Percentiles rank a stretch among this genome's conserved stretches.
Evolutionary conservation across 1,139 yeast species (phyloP).

Genomic region (Yarrowia galli): DNA sequence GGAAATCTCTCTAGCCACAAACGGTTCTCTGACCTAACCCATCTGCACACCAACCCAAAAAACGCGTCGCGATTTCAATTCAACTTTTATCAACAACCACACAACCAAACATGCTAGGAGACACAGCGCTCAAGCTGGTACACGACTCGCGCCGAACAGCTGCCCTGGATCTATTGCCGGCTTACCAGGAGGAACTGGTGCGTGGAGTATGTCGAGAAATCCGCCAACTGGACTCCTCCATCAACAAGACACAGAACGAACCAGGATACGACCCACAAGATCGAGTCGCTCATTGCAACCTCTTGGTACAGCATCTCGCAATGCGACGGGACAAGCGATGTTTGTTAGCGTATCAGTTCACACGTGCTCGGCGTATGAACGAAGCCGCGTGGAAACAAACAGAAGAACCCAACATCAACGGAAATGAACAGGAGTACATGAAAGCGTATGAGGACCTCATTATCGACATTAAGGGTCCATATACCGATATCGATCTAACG

Average conservation of each 20-base stretch:
- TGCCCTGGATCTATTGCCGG: constrained; percentile 70
- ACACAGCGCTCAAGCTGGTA: constrained; percentile 77
- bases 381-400: constrained; percentile 73
- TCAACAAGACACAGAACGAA: constrained; percentile 54
- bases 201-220: constrained; percentile 61
- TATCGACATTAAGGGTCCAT: constrained; percentile 76
- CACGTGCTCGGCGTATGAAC: constrained; percentile 71
- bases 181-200: constrained; percentile 78
- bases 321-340: constrained; percentile 91
- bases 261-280: constrained; percentile 53
- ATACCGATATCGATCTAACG: constrained; percentile 85
- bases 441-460: constrained; percentile 73
- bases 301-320: constrained; percentile 80
- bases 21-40: constrained; percentile 4
- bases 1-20: too few species aligned
- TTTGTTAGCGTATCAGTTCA: constrained; percentile 78
- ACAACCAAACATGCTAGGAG: constrained; percentile 76
- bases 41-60: constrained; percentile 3
- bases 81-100: background rate
- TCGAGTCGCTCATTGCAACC: constrained; percentile 60
- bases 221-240: constrained; percentile 58
- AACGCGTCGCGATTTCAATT: constrained; percentile 33
- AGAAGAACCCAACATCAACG: constrained; percentile 49
- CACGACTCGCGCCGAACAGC: constrained; percentile 83
- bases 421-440: constrained; percentile 78